Evolutionary conservation across 306 rosid species (phyloP), one percentile per base, ranked within the genome.

Genomic region (Ormosia semicastrata): DNA sequence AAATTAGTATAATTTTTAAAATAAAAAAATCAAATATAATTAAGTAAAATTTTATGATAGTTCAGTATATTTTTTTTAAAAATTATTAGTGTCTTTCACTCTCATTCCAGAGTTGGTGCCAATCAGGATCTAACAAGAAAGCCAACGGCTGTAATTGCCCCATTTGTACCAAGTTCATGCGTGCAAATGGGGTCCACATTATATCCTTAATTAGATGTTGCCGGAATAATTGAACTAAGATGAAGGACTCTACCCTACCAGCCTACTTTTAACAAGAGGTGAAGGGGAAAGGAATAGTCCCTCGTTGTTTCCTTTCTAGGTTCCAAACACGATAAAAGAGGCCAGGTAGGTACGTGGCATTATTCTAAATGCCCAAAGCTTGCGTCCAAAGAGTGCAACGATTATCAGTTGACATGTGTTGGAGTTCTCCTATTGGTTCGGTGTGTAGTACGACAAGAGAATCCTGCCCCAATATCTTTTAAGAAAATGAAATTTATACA

Each of bases 341-440:
- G 17, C 10, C 13, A 69, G 49, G 78, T 60, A 8, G 49, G 69
- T n/a, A 71, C 13, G 73, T 71, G 84, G 60, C 71, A 40, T 8
- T 8, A 36, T 47, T 71, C 9, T 70, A 59, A 46, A 80, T 34
- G 71, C 15, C 1, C 12, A 6, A 12, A 12, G 17, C 2, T 44
- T 43, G 84, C 37, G 10, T 72, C 47, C 47, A 73, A 54, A 41
- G 63, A 52, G 57, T 12, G 13, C 15, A 32, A 10, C 37, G 47
- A 72, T 53, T 18, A 72, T 72, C 4, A 4, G 1, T 0, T 66
- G 33, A 3, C 64, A 18, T 60, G 80, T 15, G 80, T 15, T 76
- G 80, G 15, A 8, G 13, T 46, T 62, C 4, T 8, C 1, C 15
- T 32, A 62, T 76, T 76, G 71, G 62, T 11, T 43, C 3, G 13